Conservation (phyloP, 495 filamentous ascomycete genomes). For the Talaromyces trachyspermus region DNA sequence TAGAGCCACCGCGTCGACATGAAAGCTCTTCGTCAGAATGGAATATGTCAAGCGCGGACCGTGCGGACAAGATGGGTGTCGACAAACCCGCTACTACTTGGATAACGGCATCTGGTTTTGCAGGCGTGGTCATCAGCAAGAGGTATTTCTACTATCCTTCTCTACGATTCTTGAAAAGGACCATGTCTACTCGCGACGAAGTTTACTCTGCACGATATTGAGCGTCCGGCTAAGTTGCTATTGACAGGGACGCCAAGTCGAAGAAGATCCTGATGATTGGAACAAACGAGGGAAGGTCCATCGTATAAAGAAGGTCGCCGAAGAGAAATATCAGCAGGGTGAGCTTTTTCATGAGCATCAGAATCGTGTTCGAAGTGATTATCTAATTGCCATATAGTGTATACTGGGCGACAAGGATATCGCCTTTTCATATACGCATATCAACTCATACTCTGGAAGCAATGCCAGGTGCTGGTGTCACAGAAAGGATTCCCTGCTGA, state of each 20-base stretch:
- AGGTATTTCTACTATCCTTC: constrained; percentile 26
- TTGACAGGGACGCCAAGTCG: constrained; percentile 45
- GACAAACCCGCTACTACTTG: constrained; percentile 51
- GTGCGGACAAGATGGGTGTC: constrained; percentile 60
- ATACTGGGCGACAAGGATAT: constrained; percentile 55
- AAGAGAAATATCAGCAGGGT: constrained; percentile 45
- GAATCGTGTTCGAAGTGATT: neutral
- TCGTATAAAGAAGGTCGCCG: constrained; percentile 45
- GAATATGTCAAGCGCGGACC: constrained; percentile 49
- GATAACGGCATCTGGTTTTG: constrained; percentile 62
- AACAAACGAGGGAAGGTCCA: constrained; percentile 54
- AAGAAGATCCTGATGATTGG: constrained; percentile 72
- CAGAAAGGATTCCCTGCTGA: constrained; percentile 54
- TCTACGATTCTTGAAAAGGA: no score
- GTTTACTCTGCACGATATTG: no score
- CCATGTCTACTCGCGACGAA: no score
- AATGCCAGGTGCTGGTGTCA: constrained; percentile 56
- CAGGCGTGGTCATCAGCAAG: constrained; percentile 57
- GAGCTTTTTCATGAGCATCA: constrained; percentile 11
- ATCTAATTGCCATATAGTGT: constrained; percentile 25
- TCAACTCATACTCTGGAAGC: constrained; percentile 78
- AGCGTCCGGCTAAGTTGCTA: no score
- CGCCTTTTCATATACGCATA: constrained; percentile 76
- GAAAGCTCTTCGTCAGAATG: constrained; percentile 22
- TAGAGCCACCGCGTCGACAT: neutral